These are phyloP conservation scores for Fusarium sp. DNA, from an alignment of 2,329 filamentous ascomycete genomes.

Conservation along the genomic window DNA sequence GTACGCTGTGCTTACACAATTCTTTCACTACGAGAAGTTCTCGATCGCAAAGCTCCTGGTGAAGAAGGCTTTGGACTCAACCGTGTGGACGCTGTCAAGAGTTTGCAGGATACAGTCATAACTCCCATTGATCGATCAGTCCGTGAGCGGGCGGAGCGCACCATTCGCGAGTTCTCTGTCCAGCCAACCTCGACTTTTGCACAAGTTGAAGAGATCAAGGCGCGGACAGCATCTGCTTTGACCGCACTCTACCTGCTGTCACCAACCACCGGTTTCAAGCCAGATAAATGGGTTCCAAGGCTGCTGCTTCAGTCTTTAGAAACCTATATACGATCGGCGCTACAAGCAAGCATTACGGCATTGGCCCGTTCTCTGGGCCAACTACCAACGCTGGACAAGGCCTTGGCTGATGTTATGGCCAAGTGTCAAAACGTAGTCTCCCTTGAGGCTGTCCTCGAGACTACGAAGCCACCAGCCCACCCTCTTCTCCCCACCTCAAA, in stretches of 20 bases:
- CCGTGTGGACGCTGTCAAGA: constrained; percentile 76
- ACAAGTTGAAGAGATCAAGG: constrained; percentile 79
- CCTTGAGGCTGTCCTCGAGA: constrained; percentile 80
- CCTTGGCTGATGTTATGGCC: constrained; percentile 82
- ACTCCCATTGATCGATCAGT: constrained; percentile 79
- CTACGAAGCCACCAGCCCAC: constrained; percentile 75
- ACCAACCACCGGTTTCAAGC: constrained; percentile 66
- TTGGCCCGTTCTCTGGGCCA: constrained; percentile 82
- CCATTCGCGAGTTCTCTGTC: constrained; percentile 86
- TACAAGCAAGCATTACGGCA: constrained; percentile 81
- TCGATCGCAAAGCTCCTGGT: constrained; percentile 73
- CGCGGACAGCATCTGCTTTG: constrained; percentile 78
- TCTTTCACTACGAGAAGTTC: constrained; percentile 78
- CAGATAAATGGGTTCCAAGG: constrained; percentile 71
- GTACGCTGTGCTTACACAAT: constrained; percentile 86
- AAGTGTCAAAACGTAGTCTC: constrained; percentile 94
- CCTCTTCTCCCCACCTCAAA: constrained; percentile 65
- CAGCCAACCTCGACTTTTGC: constrained; percentile 67
- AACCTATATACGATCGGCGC: constrained; percentile 81
- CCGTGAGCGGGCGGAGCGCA: constrained; percentile 79
- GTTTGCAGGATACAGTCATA: constrained; percentile 76
- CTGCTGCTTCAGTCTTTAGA: constrained; percentile 82
- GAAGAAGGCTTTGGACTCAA: constrained; percentile 84
- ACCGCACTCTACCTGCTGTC: constrained; percentile 85
- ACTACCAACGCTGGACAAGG: constrained; percentile 83